Base-by-base conservation (phyloP, 2,329 filamentous ascomycete genomes). In the Alternaria ventricosa region DNA sequence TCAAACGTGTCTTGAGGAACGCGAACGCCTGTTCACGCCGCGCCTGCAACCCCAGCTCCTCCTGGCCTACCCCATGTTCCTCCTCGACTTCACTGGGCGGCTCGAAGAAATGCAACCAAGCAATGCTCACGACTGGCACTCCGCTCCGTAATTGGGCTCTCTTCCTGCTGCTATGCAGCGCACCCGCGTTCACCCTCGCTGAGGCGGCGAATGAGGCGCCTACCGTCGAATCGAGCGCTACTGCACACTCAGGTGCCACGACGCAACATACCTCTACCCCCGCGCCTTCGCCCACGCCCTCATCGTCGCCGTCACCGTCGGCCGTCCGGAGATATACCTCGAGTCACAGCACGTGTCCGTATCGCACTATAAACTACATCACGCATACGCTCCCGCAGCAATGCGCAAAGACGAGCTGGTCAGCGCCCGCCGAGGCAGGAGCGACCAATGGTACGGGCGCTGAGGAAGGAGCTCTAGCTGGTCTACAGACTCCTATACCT, bases 311-410 rank as follows among this genome's bases (percentile, higher is more conserved):
- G 3, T 55, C 54, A 49, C 44, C 61, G 5, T 49, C 64, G 33
- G 47, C 64, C 20, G 41, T 64, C 22, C 63, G 71, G 62, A 67
- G 70, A 15, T 73, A 71, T 51, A 44, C 60, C 63, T 59, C 84
- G 18, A 61, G 64, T 57, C 63, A 84, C 3, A 71, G 78, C 20
- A 83, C 81, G 53, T 86, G 84, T 75, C 81, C 80, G 12, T 84
- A 79, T 64, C 87, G 87, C 69, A 93, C 90, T 1, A 89, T 93
- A 75, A 94, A 95, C 80, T 93, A 94, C 79, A 92, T 95, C 66
- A 94, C 91, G 11, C 90, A 94, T 71, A 89, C 87, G 2, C 82
- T 94, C 43, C 91, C 91, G 11, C 91, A 93, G 76, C 90, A 92
- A 82, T 95, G 92, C 75, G 83, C 93, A 22, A 88, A 87, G 53